These are phyloP conservation scores for Crucibulum laeve DNA, from an alignment of 768 basidiomycete species.

Conservation along the genomic window DNA sequence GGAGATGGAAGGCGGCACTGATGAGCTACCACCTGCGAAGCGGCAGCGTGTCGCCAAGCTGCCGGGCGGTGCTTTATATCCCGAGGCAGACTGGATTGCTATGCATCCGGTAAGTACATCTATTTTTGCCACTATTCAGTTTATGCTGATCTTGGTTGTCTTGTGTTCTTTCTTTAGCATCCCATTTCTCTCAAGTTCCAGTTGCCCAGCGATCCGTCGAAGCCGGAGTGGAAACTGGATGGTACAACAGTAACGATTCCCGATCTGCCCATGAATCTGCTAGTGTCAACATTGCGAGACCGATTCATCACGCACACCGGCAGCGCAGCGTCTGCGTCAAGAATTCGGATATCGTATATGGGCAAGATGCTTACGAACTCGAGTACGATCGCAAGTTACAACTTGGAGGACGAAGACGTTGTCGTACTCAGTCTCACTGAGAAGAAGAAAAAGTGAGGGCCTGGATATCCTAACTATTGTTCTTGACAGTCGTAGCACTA, in stretches of 20 bases:
- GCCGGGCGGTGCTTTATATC: conserved; percentile 78
- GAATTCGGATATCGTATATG: conserved; percentile 73
- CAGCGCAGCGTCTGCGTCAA: conserved; percentile 74
- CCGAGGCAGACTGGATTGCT: conserved; percentile 85
- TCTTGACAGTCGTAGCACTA: not conserved
- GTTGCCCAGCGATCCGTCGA: conserved; percentile 75
- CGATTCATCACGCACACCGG: conserved; percentile 78
- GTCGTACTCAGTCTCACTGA: conserved; percentile 76
- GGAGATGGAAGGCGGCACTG: conserved; percentile 66
- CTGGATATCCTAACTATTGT: conserved; percentile 7
- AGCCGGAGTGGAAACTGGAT: conserved; percentile 92
- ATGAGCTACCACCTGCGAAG: conserved; percentile 79
- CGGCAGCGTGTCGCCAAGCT: conserved; percentile 83
- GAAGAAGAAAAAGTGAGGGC: conserved; percentile 64
- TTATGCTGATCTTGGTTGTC: not conserved
- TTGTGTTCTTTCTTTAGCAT: conserved; percentile 39
- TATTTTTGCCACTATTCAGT: not conserved
- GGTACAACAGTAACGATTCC: conserved; percentile 73
- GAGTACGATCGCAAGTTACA: conserved; percentile 80
- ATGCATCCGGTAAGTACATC: conserved; percentile 73
- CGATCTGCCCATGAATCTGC: conserved; percentile 77
- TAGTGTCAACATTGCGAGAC: conserved; percentile 88
- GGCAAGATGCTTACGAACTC: conserved; percentile 87
- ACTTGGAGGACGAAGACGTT: conserved; percentile 88
- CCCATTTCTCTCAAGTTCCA: conserved; percentile 85